Evolutionary conservation across 2,329 filamentous ascomycete genomes (phyloP).

Genomic region (Diaporthe caulivora): DNA sequence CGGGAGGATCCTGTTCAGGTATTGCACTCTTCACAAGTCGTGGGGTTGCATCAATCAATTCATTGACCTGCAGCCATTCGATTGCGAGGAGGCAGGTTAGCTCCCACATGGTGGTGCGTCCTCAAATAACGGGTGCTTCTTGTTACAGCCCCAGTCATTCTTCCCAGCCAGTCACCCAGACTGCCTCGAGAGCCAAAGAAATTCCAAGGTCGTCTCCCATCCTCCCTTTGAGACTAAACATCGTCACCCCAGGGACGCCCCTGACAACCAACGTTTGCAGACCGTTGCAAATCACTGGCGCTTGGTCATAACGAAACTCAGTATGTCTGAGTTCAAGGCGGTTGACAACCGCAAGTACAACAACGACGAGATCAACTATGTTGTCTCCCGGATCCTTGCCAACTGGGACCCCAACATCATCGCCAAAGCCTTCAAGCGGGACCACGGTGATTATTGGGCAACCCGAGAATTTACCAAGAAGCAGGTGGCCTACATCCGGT

Average conservation of each 20-base stretch:
- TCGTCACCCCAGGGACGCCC: neutral
- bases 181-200: neutral
- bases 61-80: neutral
- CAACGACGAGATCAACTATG: slow-evolving; percentile 34
- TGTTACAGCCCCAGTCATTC: neutral
- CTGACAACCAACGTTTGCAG: neutral
- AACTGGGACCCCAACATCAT: slow-evolving; percentile 23
- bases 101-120: neutral
- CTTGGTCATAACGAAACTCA: neutral
- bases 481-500: slow-evolving; percentile 36
- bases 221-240: neutral
- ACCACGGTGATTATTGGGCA: slow-evolving; percentile 28
- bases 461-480: slow-evolving; percentile 31
- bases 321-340: slow-evolving; percentile 31
- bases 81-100: neutral
- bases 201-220: neutral
- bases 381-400: slow-evolving; percentile 24
- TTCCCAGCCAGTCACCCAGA: neutral
- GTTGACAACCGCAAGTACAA: slow-evolving; percentile 37
- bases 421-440: slow-evolving; percentile 36
- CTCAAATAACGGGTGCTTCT: neutral
- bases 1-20: neutral
- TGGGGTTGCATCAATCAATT: neutral
- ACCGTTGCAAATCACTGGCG: neutral
- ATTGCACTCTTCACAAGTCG: neutral